Percentiles rank a stretch among this genome's conserved stretches.
phyloP scores from a whole-genome alignment of 805 yeast species.

The Wickerhamiella shivajii region DNA sequence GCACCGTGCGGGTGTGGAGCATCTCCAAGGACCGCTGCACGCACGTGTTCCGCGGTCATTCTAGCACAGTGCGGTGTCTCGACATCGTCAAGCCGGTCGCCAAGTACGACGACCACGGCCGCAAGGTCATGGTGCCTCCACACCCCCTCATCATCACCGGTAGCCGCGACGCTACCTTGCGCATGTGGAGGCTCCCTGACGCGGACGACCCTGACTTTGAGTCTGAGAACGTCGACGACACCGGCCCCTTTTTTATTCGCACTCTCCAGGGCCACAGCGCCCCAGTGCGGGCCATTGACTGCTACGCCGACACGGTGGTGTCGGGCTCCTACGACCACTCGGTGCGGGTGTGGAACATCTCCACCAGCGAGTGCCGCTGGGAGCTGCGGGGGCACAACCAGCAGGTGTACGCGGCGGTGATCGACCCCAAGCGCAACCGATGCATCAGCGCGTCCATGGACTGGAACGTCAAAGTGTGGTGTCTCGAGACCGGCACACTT shows the following conservation, averaged over 20 bases:
- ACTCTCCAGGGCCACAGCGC: slow-evolving; percentile 63
- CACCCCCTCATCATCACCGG: slow-evolving; percentile 72
- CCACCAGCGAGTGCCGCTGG: slow-evolving; percentile 56
- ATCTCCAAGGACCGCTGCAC: slow-evolving; percentile 73
- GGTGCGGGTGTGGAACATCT: slow-evolving; percentile 84
- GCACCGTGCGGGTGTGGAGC: slow-evolving; percentile 91
- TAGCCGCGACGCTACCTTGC: slow-evolving; percentile 70
- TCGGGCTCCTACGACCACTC: slow-evolving; percentile 86
- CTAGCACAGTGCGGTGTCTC: slow-evolving; percentile 83
- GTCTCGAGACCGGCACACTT: slow-evolving; percentile 58
- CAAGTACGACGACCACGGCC: slow-evolving; percentile 39
- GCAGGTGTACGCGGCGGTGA: slow-evolving; percentile 74
- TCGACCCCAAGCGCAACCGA: slow-evolving; percentile 59
- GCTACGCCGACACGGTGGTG: slow-evolving; percentile 66
- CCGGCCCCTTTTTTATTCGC: slow-evolving; percentile 52
- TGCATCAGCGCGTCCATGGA: slow-evolving; percentile 91
- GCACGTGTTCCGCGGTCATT: slow-evolving; percentile 81
- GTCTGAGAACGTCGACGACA: slow-evolving; percentile 11
- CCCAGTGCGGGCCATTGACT: slow-evolving; percentile 77
- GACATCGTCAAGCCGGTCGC: slow-evolving; percentile 61
- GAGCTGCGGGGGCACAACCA: slow-evolving; percentile 74
- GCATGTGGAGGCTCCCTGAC: slow-evolving; percentile 69
- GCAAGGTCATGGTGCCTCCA: slow-evolving; percentile 41
- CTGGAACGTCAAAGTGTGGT: slow-evolving; percentile 80
- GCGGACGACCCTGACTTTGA: slow-evolving; percentile 22